Percentiles rank a stretch among this genome's conserved stretches.
phyloP scores from a whole-genome alignment of 176 grass and related monocot genomes.

The Bonia amplexicaulis region DNA sequence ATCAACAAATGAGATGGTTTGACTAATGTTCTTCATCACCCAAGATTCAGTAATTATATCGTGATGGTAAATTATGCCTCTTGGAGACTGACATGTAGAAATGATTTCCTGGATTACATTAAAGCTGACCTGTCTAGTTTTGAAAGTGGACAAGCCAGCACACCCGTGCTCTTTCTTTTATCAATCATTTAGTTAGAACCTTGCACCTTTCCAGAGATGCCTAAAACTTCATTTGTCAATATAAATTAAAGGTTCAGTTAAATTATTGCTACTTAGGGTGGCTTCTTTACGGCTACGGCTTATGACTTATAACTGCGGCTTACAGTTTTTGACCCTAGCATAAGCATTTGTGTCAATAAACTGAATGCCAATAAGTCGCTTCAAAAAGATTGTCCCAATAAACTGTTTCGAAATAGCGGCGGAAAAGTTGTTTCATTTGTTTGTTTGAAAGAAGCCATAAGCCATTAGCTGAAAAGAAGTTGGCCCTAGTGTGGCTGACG shows the following conservation, averaged over 20 bases:
- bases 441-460: too few relatives aligned
- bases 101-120: neutral
- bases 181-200: neutral
- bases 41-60: conserved; percentile 18
- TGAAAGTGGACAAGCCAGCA: neutral
- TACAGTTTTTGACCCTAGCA: too few relatives aligned
- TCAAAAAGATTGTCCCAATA: too few relatives aligned
- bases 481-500: neutral
- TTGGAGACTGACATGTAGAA: conserved; percentile 31
- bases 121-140: conserved; percentile 15
- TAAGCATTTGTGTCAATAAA: too few relatives aligned
- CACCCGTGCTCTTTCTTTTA: neutral
- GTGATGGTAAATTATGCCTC: conserved; percentile 16
- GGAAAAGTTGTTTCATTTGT: too few relatives aligned
- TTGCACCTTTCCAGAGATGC: neutral
- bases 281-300: too few relatives aligned
- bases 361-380: too few relatives aligned
- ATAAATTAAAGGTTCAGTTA: neutral
- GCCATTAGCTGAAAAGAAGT: too few relatives aligned
- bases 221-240: conserved; percentile 19
- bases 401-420: too few relatives aligned
- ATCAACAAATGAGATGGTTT: conserved; percentile 10
- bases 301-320: too few relatives aligned
- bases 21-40: conserved; percentile 4
- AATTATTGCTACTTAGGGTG: neutral